phyloP scores from a whole-genome alignment of 805 yeast species.

The Suhomyces emberorum region DNA sequence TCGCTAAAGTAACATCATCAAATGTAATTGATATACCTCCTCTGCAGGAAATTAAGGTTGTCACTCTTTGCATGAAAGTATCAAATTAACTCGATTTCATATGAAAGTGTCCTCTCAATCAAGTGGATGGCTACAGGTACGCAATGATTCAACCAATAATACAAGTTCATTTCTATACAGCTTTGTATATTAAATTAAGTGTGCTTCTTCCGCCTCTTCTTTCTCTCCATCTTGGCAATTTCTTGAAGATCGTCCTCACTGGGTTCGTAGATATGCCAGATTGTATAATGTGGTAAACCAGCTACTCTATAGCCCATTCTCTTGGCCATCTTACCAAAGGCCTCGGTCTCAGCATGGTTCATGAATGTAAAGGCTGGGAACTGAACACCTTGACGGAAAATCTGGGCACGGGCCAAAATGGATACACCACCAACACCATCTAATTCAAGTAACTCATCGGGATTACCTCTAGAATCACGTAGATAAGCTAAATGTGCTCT shows the following conservation, averaged over 20 bases:
- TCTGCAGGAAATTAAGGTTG: too few relatives aligned
- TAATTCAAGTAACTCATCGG: constrained; percentile 60
- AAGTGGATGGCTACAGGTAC: too few relatives aligned
- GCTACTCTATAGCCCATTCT: constrained; percentile 79
- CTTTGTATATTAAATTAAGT: neutral
- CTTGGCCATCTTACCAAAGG: constrained; percentile 78
- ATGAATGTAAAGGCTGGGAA: constrained; percentile 82
- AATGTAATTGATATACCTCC: too few relatives aligned
- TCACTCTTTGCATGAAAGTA: too few relatives aligned
- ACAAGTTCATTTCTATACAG: too few relatives aligned
- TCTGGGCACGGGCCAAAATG: constrained; percentile 67
- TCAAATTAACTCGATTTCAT: too few relatives aligned
- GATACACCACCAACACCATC: constrained; percentile 91
- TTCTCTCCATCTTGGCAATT: constrained; percentile 67
- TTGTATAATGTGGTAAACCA: constrained; percentile 88
- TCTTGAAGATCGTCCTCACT: constrained; percentile 77
- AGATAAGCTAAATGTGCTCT: constrained; percentile 77
- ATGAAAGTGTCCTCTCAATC: too few relatives aligned
- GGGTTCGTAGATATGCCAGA: constrained; percentile 93
- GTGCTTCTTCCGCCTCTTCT: constrained; percentile 39
- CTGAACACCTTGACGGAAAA: constrained; percentile 75
- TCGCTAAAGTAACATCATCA: too few relatives aligned
- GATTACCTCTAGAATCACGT: constrained; percentile 58
- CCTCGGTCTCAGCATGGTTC: constrained; percentile 88
- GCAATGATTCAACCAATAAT: too few relatives aligned